A percentile compares a stretch with the other conserved stretches of the same genome.
These are phyloP conservation scores for Agapanthus africanus DNA, from an alignment of 106 monocot genomes.

Conservation along the genomic window DNA sequence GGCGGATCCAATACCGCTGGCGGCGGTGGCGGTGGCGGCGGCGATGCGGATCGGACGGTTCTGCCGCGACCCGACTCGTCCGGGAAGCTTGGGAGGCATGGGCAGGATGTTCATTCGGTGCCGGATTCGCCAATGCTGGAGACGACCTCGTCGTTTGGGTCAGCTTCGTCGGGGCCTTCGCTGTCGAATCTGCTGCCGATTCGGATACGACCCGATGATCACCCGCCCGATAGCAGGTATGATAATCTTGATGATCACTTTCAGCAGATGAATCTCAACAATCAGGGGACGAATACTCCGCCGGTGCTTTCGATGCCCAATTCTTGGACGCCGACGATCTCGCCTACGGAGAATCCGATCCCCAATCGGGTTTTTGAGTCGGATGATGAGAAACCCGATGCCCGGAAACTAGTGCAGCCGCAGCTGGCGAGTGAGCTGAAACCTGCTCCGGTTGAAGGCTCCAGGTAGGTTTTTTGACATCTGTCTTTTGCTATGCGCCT, in stretches of 20 bases:
- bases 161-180: slow-evolving; percentile 56
- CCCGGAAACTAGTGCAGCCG: slow-evolving; percentile 16
- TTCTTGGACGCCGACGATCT: slow-evolving; percentile 18
- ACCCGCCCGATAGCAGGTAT: slow-evolving; percentile 24
- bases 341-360: slow-evolving; percentile 45
- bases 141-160: slow-evolving; percentile 71
- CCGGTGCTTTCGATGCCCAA: neutral
- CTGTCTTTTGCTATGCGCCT: too few species aligned
- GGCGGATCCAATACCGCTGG: neutral
- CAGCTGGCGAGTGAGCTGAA: slow-evolving; percentile 15
- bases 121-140: slow-evolving; percentile 78
- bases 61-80: slow-evolving; percentile 39
- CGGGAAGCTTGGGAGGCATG: slow-evolving; percentile 21
- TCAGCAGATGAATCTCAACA: slow-evolving; percentile 38
- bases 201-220: slow-evolving; percentile 56
- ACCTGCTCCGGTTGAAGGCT: neutral
- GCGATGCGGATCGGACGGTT: slow-evolving; percentile 5
- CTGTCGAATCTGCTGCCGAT: slow-evolving; percentile 80
- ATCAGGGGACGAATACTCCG: slow-evolving; percentile 4
- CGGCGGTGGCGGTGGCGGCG: too few species aligned
- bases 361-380: slow-evolving; percentile 28
- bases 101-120: slow-evolving; percentile 49
- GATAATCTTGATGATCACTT: slow-evolving; percentile 57
- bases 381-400: slow-evolving; percentile 57
- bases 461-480: neutral